phyloP scores from a whole-genome alignment of 371 early-diverging fungal species.

The Mortierella sp. region DNA sequence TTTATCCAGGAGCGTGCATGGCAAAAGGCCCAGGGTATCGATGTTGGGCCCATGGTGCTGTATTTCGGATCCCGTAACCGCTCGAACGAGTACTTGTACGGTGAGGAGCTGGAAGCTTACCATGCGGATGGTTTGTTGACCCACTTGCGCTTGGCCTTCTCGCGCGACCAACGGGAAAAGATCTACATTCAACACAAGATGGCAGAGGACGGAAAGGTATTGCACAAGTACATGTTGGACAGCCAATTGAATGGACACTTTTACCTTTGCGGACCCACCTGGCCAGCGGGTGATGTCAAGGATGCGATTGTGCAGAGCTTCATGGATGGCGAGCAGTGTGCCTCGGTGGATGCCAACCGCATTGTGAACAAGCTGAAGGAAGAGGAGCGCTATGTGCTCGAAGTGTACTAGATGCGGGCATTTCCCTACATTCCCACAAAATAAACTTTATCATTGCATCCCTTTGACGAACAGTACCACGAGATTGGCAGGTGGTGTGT shows the following conservation, averaged over 20 bases:
- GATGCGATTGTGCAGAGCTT: slow-evolving; percentile 89
- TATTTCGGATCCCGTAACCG: slow-evolving; percentile 96
- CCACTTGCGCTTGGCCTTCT: slow-evolving; percentile 90
- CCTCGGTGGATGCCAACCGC: slow-evolving; percentile 70
- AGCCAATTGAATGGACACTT: slow-evolving; percentile 78
- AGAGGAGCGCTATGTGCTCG: slow-evolving; percentile 89
- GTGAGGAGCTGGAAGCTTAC: slow-evolving; percentile 94
- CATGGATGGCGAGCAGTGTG: slow-evolving; percentile 67
- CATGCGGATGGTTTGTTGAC: slow-evolving; percentile 86
- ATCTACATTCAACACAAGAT: slow-evolving; percentile 96
- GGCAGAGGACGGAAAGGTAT: slow-evolving; percentile 80
- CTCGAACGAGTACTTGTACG: slow-evolving; percentile 92
- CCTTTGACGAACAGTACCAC: no score
- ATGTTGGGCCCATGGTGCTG: slow-evolving; percentile 91
- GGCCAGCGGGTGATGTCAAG: slow-evolving; percentile 95
- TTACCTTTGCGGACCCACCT: slow-evolving; percentile 95
- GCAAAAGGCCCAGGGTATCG: slow-evolving; percentile 76
- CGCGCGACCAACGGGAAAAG: slow-evolving; percentile 92
- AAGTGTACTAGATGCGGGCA: slow-evolving; percentile 77
- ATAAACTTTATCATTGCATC: no score
- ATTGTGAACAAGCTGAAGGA: slow-evolving; percentile 91
- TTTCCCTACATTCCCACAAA: slow-evolving; percentile 4
- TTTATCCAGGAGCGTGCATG: slow-evolving; percentile 93
- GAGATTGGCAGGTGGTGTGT: no score
- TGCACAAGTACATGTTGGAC: slow-evolving; percentile 79